Conservation (phyloP, 495 filamentous ascomycete genomes). For the Aspergillus asperescens region DNA sequence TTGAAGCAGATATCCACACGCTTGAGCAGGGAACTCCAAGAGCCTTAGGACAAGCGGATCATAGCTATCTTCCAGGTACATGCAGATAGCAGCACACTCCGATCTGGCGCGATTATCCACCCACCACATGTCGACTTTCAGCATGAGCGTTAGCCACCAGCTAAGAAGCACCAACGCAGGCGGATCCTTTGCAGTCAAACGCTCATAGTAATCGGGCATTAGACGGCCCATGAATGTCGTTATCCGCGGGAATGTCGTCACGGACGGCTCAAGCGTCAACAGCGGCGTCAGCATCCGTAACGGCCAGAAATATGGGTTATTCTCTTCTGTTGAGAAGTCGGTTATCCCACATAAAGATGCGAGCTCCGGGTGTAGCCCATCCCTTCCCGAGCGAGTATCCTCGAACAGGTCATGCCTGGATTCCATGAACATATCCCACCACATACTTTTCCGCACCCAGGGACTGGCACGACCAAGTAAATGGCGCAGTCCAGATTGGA, state of each 20-base stretch:
- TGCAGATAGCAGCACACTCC: conserved; percentile 45
- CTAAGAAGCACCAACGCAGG: conserved; percentile 41
- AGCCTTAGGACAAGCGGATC: conserved; percentile 4
- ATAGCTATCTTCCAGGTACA: conserved; percentile 28
- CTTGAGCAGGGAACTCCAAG: conserved; percentile 11
- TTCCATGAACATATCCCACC: conserved; percentile 32
- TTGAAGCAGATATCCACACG: conserved; percentile 12
- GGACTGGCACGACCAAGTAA: conserved; percentile 28
- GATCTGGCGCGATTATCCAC: conserved; percentile 33
- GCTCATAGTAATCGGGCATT: conserved; percentile 26
- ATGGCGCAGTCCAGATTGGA: conserved; percentile 39
- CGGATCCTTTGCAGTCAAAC: conserved; percentile 35
- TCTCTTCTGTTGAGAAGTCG: conserved; percentile 31
- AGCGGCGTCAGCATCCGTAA: conserved; percentile 34
- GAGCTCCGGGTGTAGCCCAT: conserved; percentile 32
- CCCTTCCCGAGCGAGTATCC: conserved; percentile 29
- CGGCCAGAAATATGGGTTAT: conserved; percentile 37
- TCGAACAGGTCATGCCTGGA: conserved; percentile 26
- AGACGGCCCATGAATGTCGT: conserved; percentile 36
- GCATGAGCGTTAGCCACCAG: conserved; percentile 42
- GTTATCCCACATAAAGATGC: conserved; percentile 37
- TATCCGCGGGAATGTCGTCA: conserved; percentile 19
- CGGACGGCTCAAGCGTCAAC: conserved; percentile 19
- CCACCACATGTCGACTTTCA: conserved; percentile 36
- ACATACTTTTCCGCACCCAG: conserved; percentile 37